phyloP scores from a whole-genome alignment of 2,329 filamentous ascomycete genomes.

The Rosellinia necatrix region DNA sequence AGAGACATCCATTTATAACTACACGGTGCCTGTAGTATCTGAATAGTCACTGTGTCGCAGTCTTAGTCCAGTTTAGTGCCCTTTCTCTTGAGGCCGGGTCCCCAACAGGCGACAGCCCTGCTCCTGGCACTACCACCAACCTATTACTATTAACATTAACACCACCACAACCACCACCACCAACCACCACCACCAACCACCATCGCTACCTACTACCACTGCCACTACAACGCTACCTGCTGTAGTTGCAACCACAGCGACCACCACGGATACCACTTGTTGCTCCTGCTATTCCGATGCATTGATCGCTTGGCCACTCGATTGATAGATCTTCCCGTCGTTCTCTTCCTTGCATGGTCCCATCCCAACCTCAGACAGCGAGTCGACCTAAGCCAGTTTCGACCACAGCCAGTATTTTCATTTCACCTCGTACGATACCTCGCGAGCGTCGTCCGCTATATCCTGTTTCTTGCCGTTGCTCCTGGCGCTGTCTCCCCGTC shows the following conservation, averaged over 20 bases:
- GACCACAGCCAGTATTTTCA: conserved; percentile 15
- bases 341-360: conserved; percentile 11
- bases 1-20: too few species aligned
- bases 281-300: conserved; percentile 10
- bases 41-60: too few species aligned
- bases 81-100: conserved; percentile 16
- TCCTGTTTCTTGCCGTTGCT: conserved; percentile 16
- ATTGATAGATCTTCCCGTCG: conserved; percentile 17
- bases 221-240: too few species aligned
- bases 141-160: conserved; percentile 6
- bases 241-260: too few species aligned
- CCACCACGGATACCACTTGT: too few species aligned
- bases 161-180: conserved; percentile 18
- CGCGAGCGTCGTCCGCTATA: conserved; percentile 17
- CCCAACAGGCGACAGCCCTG: conserved; percentile 20
- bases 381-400: conserved; percentile 7
- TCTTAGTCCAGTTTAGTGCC: too few species aligned
- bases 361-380: conserved; percentile 1
- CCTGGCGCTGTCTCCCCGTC: conserved; percentile 13
- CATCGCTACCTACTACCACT: background rate
- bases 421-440: conserved; percentile 19
- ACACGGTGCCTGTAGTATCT: too few species aligned
- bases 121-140: conserved; percentile 16
- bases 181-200: conserved; percentile 6
- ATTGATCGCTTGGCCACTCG: conserved; percentile 24